Evolutionary conservation across 768 basidiomycete species (phyloP), one percentile per base, ranked within the genome.

Genomic region (Psilocybe cubensis): DNA sequence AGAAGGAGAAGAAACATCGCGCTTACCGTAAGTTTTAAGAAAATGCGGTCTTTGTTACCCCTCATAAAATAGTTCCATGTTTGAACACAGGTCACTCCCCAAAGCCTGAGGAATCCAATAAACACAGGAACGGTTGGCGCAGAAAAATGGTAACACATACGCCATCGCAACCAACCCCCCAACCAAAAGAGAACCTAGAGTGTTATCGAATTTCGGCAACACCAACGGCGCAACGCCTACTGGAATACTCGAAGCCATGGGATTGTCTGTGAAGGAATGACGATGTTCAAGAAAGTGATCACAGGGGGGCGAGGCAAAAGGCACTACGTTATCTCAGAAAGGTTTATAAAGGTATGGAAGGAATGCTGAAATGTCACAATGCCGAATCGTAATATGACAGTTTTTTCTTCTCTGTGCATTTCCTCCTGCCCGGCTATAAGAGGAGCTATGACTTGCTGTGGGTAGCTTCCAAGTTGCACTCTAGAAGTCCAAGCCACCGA

Each of bases 31-130:
- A 74, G 23, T 59, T 76, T 82, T 42, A 79, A 67, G 21, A 43
- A 25, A 3, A 57, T 8, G 10, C 54, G 52, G 38, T 68, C 66
- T 31, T 51, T 63, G 44, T 29, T 68, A 24, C 66, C 72, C 40
- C 72, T 63, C 47, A 70, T 70, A 58, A 80, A 85, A 67, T 83
- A 86, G 14, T 77, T 72, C 58, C 75, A 83, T 1, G 79, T 79
- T 63, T 86, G 85, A 12, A 79, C 72, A 57, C 79, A 83, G 8
- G 82, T 83, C 7, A 85, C 68, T 2, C 85, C 85, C 76, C 79
- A 86, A n/a, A 86, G 68, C n/a, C 84, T 86, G 52, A 23, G 10
- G 25, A 11, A 20, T 33, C 25, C 25, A 6, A 25, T 8, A 20
- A 28, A 14, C 20, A 41, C 18, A 45, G 18, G 20, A 27, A 7